Evolutionary conservation across 1,284 basidiomycete species (phyloP).

Genomic region (Ceratobasidium papillatum): DNA sequence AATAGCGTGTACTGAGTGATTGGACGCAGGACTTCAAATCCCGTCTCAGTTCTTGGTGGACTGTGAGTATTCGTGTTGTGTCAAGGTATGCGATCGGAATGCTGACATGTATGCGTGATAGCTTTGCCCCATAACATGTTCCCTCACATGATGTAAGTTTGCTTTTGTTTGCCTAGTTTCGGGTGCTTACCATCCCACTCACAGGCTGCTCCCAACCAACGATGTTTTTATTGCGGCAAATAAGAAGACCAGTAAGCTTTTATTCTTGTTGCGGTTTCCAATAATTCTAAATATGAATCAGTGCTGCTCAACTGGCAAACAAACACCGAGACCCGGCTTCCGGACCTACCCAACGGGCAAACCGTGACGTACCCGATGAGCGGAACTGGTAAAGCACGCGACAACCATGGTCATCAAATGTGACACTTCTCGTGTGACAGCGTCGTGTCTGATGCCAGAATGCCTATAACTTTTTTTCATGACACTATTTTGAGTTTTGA

Average conservation of each 20-base stretch:
- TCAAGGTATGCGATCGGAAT: no score
- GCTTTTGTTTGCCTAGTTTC: background rate
- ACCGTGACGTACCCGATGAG: constrained; percentile 82
- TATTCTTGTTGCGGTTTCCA: constrained; percentile 46
- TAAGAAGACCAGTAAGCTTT: constrained; percentile 62
- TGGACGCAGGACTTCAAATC: constrained; percentile 51
- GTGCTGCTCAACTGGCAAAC: constrained; percentile 78
- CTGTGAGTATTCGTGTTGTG: constrained; percentile 12
- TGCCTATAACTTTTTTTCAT: no score
- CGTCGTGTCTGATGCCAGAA: no score
- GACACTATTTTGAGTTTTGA: no score
- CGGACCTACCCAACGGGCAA: constrained; percentile 78
- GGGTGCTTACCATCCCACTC: constrained; percentile 1
- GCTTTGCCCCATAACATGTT: constrained; percentile 50
- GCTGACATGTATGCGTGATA: background rate
- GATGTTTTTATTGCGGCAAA: constrained; percentile 84
- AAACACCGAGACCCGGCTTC: constrained; percentile 71
- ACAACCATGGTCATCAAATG: no score
- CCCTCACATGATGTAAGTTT: constrained; percentile 46
- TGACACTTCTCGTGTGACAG: no score
- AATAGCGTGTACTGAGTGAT: constrained; percentile 58
- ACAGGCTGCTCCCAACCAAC: constrained; percentile 68
- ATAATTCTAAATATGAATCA: constrained; percentile 48
- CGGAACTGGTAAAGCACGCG: no score
- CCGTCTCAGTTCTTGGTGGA: constrained; percentile 49